Evolutionary conservation across 306 rosid genomes (phyloP).

Genomic region (Sindora glabra): DNA sequence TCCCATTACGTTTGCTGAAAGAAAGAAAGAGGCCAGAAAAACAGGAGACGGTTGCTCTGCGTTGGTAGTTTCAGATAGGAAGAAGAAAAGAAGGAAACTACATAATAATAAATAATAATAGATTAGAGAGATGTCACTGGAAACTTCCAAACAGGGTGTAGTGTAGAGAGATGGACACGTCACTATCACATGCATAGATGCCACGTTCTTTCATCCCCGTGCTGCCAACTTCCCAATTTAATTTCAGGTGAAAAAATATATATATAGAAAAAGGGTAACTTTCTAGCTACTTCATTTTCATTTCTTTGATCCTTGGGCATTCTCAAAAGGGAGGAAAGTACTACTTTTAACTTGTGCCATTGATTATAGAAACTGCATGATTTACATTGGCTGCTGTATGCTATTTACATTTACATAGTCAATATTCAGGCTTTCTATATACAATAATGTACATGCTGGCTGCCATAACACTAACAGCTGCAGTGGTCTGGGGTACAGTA

Average conservation of each 20-base stretch:
- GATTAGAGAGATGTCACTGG: not conserved
- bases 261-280: too few relatives aligned
- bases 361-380: not conserved
- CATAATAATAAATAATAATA: too few relatives aligned
- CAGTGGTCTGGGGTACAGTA: not conserved
- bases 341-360: too few relatives aligned
- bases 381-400: not conserved
- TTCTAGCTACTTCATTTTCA: too few relatives aligned
- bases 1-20: conserved; percentile 5
- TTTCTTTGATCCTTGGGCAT: too few relatives aligned
- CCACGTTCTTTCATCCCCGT: not conserved
- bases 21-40: not conserved
- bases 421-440: not conserved
- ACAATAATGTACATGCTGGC: not conserved
- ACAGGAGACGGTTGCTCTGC: not conserved
- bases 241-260: too few relatives aligned
- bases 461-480: not conserved
- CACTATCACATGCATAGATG: not conserved
- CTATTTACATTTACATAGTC: not conserved
- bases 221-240: not conserved
- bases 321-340: too few relatives aligned
- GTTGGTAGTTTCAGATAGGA: not conserved
- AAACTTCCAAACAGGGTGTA: not conserved
- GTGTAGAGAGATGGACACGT: not conserved
- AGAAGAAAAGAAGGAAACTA: not conserved